phyloP scores from a whole-genome alignment of 1,139 yeast species.

The Hansenula sp. region DNA sequence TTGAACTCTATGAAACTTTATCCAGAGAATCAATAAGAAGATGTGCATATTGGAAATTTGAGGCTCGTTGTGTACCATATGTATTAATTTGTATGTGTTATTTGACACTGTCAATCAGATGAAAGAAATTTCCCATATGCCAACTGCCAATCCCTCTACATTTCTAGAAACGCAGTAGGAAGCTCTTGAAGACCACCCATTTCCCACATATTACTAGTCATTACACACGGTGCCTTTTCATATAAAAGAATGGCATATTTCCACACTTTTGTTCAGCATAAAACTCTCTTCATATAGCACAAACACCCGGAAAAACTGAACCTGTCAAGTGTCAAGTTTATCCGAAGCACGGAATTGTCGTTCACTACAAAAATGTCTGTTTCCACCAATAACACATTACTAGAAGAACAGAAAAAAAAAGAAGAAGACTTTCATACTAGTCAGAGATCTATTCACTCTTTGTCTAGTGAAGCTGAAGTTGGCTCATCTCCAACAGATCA shows the following conservation, averaged over 20 bases:
- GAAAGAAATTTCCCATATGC: neutral
- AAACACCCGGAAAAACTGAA: neutral
- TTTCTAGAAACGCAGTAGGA: neutral
- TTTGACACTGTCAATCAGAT: neutral
- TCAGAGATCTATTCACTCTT: neutral
- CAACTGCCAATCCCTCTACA: neutral
- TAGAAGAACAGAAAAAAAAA: neutral
- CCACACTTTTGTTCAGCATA: neutral
- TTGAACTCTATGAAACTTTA: too few relatives aligned
- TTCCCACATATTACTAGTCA: too few relatives aligned
- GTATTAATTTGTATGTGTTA: neutral
- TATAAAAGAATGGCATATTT: neutral
- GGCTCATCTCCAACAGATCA: neutral
- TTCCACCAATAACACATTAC: neutral
- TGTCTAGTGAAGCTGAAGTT: neutral
- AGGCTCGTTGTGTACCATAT: too few relatives aligned
- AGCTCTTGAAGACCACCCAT: neutral
- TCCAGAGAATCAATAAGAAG: too few relatives aligned
- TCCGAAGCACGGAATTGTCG: neutral
- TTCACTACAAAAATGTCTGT: neutral
- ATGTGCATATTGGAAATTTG: too few relatives aligned
- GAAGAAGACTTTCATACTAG: conserved; percentile 1
- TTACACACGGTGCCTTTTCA: neutral
- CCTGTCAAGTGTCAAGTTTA: neutral
- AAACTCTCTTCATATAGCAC: neutral